Conservation (phyloP, 768 basidiomycete species). For the Suillus ampliporus region DNA sequence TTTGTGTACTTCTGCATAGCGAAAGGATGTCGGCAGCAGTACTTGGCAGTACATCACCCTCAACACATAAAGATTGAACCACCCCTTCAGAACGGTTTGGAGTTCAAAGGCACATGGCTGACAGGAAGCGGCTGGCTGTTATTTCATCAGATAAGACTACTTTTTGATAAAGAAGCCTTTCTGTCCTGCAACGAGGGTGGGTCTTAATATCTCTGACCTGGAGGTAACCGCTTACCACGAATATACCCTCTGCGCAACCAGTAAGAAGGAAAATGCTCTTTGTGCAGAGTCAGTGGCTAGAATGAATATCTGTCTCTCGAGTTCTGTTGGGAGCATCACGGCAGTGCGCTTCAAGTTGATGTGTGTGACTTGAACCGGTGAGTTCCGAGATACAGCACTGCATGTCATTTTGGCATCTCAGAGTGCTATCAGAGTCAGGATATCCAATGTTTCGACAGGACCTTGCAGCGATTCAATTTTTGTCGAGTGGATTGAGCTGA, state of each 20-base stretch:
- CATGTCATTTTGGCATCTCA: too few relatives aligned
- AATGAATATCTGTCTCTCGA: constrained; percentile 27
- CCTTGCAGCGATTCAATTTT: too few relatives aligned
- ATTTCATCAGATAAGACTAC: constrained; percentile 16
- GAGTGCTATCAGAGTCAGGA: too few relatives aligned
- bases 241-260: constrained; percentile 23
- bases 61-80: constrained; percentile 24
- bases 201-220: too few relatives aligned
- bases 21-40: constrained; percentile 14
- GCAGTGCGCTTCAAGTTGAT: too few relatives aligned
- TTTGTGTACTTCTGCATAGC: constrained; percentile 17
- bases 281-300: constrained; percentile 16
- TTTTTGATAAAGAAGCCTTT: constrained; percentile 26
- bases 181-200: constrained; percentile 22
- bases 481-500: too few relatives aligned
- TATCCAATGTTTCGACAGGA: too few relatives aligned
- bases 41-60: constrained; percentile 17
- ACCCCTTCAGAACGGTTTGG: constrained; percentile 16
- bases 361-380: too few relatives aligned
- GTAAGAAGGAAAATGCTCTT: constrained; percentile 20
- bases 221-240: constrained; percentile 19
- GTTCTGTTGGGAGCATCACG: constrained; percentile 22
- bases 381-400: too few relatives aligned
- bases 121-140: constrained; percentile 20
- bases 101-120: constrained; percentile 11